These are phyloP conservation scores for Dioscorea zingiberensis DNA, from an alignment of 106 monocot species.

Conservation along the genomic window DNA sequence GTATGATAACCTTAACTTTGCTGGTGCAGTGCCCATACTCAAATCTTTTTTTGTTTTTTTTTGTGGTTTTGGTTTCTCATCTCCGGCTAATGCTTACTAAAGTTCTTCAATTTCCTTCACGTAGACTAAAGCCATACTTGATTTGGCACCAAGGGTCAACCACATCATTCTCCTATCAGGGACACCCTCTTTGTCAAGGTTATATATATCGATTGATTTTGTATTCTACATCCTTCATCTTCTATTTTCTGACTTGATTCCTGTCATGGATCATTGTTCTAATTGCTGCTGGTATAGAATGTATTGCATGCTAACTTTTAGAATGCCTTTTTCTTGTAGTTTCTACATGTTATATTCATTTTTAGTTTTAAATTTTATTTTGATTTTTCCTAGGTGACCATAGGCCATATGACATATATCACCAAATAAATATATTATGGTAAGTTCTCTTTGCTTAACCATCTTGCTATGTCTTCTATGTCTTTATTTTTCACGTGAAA, in stretches of 20 bases:
- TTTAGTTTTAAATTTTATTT: slow-evolving; percentile 11
- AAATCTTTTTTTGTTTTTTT: no score
- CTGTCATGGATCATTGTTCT: background rate
- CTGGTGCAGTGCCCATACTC: no score
- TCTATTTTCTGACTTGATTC: background rate
- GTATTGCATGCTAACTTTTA: no score
- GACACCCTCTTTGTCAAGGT: slow-evolving; percentile 98
- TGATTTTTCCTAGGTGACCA: slow-evolving; percentile 47
- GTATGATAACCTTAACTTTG: no score
- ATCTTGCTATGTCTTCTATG: background rate
- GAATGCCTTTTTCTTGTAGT: background rate
- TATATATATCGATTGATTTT: slow-evolving; percentile 14
- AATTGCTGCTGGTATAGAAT: no score
- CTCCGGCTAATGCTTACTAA: no score
- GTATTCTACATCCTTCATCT: background rate
- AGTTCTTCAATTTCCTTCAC: no score
- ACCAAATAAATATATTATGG: slow-evolving; percentile 94
- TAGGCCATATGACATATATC: slow-evolving; percentile 97
- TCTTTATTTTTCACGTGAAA: background rate
- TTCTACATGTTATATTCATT: background rate
- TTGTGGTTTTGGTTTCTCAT: no score
- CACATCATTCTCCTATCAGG: slow-evolving; percentile 86
- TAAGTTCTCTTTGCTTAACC: slow-evolving; percentile 19
- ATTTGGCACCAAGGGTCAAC: slow-evolving; percentile 48
- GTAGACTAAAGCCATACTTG: slow-evolving; percentile 72